Evolutionary conservation across 441 rosid genomes (phyloP).

Genomic region (Kokia cookei): DNA sequence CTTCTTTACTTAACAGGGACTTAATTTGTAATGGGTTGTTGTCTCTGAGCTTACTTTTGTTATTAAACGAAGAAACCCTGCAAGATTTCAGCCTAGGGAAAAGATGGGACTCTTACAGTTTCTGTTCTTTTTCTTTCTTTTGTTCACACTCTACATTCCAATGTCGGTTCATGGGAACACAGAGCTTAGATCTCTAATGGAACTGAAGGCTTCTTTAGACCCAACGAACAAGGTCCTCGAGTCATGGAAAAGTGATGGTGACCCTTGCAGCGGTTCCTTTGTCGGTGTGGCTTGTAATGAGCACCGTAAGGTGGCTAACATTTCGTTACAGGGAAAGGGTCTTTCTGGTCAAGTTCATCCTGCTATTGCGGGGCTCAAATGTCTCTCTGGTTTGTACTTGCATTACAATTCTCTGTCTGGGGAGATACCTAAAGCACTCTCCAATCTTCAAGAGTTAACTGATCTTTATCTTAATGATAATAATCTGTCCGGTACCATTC

Average conservation of each 20-base stretch:
- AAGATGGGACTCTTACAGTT: conserved; percentile 21
- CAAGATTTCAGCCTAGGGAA: neutral
- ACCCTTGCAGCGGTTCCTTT: conserved; percentile 57
- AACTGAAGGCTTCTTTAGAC: conserved; percentile 53
- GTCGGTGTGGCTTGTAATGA: conserved; percentile 57
- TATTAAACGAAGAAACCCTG: neutral
- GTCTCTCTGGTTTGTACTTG: conserved; percentile 57
- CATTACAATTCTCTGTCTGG: conserved; percentile 58
- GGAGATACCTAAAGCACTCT: conserved; percentile 48
- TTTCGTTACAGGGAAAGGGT: conserved; percentile 52
- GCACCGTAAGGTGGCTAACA: conserved; percentile 48
- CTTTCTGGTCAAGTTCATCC: conserved; percentile 44
- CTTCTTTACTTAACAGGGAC: neutral
- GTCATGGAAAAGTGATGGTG: conserved; percentile 48
- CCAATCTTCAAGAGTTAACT: conserved; percentile 31
- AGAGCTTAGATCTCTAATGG: conserved; percentile 71
- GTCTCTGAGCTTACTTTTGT: neutral
- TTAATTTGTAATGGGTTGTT: neutral
- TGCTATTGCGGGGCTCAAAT: conserved; percentile 46
- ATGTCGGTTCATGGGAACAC: conserved; percentile 33
- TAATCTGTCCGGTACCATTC: conserved; percentile 49
- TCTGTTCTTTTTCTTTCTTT: conserved; percentile 21
- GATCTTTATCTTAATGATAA: conserved; percentile 65
- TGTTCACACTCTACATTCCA: conserved; percentile 16
- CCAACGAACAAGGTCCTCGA: conserved; percentile 46